Evolutionary conservation across 2,329 filamentous ascomycete genomes (phyloP).

Genomic region (Pestalotiopsis sp.): DNA sequence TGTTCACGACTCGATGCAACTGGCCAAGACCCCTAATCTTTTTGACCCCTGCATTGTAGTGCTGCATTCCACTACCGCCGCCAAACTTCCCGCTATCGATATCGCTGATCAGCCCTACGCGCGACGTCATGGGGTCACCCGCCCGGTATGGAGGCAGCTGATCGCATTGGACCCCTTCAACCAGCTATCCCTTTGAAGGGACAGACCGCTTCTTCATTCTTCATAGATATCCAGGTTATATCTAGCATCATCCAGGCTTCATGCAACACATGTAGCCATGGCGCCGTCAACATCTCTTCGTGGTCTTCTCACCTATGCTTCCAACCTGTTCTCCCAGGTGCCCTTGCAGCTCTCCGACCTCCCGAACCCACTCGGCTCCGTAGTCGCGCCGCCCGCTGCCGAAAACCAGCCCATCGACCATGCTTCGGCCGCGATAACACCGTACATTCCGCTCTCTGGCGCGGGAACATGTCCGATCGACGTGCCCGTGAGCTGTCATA

Average conservation of each 20-base stretch:
- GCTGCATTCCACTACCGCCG: neutral
- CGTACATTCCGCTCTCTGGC: slow-evolving; percentile 38
- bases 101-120: slow-evolving; percentile 2
- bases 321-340: slow-evolving; percentile 35
- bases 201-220: neutral
- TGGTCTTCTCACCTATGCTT: slow-evolving; percentile 34
- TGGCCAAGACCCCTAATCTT: neutral
- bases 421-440: slow-evolving; percentile 23
- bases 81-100: neutral
- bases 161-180: neutral
- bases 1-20: neutral
- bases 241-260: neutral
- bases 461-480: slow-evolving; percentile 43
- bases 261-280: slow-evolving; percentile 19
- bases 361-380: slow-evolving; percentile 24
- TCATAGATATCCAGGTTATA: neutral
- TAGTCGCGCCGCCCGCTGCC: slow-evolving; percentile 19
- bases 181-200: neutral
- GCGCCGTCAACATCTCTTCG: slow-evolving; percentile 32
- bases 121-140: slow-evolving; percentile 2
- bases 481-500: slow-evolving; percentile 43
- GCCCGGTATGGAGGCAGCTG: neutral
- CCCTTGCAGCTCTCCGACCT: slow-evolving; percentile 27
- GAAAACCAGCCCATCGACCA: slow-evolving; percentile 9
- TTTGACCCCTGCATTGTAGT: neutral